Evolutionary conservation across 1,284 basidiomycete species (phyloP), one percentile per base, ranked within the genome.

Genomic region (Laetiporus sulphureus): DNA sequence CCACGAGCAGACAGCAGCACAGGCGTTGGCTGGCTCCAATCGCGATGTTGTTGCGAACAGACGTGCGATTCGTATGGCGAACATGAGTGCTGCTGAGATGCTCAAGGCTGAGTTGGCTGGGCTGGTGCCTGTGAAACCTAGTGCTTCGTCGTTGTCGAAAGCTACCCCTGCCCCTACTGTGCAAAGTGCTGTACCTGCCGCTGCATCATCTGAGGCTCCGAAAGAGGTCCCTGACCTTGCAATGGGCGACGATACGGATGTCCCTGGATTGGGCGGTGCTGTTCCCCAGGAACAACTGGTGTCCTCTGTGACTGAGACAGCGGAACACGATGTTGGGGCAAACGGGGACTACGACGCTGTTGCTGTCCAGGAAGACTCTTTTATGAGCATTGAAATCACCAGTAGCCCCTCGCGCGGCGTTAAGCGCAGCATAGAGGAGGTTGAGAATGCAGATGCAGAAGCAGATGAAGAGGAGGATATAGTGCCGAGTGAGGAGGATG

Each of bases 41-140:
- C 75, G 77, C 51, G 90, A 93, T 60, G 78, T 94, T 43, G 89
- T 93, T 32, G 82, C 83, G 41, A 95, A 95, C 60, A 79, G 91
- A 43, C 76, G 77, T 51, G 88, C 88, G 18, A 91, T 95, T 51
- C 80, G 94, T 44, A 85, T 96, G 78, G 95, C 94, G 12, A 98
- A 99, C 60, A 80, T 97, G 75, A 91, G 82, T 65, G 95, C 95
- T 33, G 94, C 93, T 44, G 90, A 97, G 59, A 79, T 85, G 60
- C 72, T 99, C 53, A 94, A 91, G 65, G 93, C 92, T 39, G 90
- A 98, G 65, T 66, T 99, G 50, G 77, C 80, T 46, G 83, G 83
- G 29, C 65, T 80, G 41, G 58, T 72, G 40, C 79, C 82, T 40
- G 69, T 80, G 42, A 81, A 83, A 58, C 63, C 70, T 52, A 58